Conservation (phyloP, 2,329 filamentous ascomycete species). For the Bipolaris zeicola region DNA sequence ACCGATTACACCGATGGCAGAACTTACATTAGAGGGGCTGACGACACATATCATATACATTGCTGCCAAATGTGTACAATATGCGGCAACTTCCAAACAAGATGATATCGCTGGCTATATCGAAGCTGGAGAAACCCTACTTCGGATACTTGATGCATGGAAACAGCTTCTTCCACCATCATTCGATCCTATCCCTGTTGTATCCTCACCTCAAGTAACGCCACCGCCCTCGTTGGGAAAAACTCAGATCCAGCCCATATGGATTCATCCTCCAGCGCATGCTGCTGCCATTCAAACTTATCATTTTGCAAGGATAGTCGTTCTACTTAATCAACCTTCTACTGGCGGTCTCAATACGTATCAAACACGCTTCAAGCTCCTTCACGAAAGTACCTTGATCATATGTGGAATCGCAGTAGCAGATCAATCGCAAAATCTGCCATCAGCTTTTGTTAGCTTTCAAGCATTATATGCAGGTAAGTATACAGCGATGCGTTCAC, state of each 20-base stretch:
- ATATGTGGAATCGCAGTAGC: constrained; percentile 59
- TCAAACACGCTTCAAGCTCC: constrained; percentile 50
- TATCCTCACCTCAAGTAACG: constrained; percentile 8
- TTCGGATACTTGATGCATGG: constrained; percentile 59
- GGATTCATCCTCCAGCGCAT: constrained; percentile 38
- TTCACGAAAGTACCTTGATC: constrained; percentile 54
- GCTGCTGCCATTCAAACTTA: constrained; percentile 59
- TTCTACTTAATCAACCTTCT: constrained; percentile 59
- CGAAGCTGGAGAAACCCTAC: constrained; percentile 53
- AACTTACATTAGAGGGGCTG: constrained; percentile 59
- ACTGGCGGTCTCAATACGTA: constrained; percentile 57
- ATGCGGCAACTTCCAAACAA: constrained; percentile 57
- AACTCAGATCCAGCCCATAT: constrained; percentile 24
- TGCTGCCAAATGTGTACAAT: constrained; percentile 63
- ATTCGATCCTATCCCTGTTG: constrained; percentile 51
- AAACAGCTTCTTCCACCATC: constrained; percentile 50
- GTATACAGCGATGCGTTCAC: background rate
- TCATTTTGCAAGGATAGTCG: constrained; percentile 59
- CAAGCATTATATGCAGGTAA: constrained; percentile 41
- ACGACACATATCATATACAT: constrained; percentile 61
- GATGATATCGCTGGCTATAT: constrained; percentile 49
- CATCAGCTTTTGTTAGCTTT: constrained; percentile 38
- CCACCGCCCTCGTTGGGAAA: constrained; percentile 13
- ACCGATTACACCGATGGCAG: constrained; percentile 55
- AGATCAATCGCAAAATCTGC: constrained; percentile 34